These are phyloP conservation scores for Sporisorium iseilematis-ciliati DNA, from an alignment of 1,284 basidiomycete species.

Conservation along the genomic window DNA sequence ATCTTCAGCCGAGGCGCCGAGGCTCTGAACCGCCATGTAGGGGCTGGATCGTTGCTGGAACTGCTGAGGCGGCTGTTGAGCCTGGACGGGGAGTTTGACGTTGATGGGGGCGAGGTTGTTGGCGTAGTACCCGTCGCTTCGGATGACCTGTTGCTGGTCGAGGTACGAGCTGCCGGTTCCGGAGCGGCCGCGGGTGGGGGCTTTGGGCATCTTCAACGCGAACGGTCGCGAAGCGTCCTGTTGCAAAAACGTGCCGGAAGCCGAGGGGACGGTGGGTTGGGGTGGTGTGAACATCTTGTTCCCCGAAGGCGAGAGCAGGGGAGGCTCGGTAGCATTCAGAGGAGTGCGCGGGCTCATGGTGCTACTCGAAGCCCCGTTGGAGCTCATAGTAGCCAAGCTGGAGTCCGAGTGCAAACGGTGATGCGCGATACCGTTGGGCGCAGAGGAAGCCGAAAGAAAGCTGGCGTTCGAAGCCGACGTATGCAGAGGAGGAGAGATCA, in stretches of 20 bases:
- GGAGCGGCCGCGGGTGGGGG: constrained; percentile 25
- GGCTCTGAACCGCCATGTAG: constrained; percentile 26
- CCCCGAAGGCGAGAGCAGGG: constrained; percentile 37
- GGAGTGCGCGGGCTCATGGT: constrained; percentile 56
- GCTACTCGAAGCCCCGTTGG: constrained; percentile 21
- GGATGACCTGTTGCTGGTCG: constrained; percentile 25
- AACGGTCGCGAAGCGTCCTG: constrained; percentile 41
- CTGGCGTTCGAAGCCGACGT: constrained; percentile 28
- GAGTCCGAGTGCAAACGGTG: constrained; percentile 53
- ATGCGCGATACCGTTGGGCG: constrained; percentile 40
- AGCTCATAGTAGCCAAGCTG: constrained; percentile 40
- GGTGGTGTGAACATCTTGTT: constrained; percentile 40
- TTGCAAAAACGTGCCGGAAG: constrained; percentile 30
- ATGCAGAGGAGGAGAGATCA: constrained; percentile 48
- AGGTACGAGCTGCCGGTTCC: constrained; percentile 36
- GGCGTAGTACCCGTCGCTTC: constrained; percentile 16
- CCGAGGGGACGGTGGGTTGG: constrained; percentile 41
- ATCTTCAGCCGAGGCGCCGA: constrained; percentile 11
- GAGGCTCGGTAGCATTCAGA: constrained; percentile 39
- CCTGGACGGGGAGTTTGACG: constrained; percentile 13
- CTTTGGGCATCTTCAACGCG: constrained; percentile 55
- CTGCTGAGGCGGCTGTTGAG: constrained; percentile 19
- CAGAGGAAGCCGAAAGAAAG: constrained; percentile 40
- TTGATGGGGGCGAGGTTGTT: constrained; percentile 39
- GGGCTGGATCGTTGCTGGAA: constrained; percentile 27